These are phyloP conservation scores for Priceomyces castillae DNA, from an alignment of 805 yeast species.

Conservation along the genomic window DNA sequence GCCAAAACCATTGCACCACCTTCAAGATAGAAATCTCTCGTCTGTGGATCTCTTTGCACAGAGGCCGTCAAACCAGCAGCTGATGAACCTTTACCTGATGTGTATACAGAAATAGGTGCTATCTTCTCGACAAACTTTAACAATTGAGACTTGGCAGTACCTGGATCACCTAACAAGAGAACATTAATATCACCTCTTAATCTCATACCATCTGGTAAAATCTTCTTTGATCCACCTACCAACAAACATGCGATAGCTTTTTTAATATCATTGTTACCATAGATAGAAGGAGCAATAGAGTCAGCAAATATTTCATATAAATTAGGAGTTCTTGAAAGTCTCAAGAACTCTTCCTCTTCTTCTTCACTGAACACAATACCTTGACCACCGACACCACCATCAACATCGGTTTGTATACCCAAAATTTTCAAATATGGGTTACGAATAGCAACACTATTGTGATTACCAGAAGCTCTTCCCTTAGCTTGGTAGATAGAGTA, in stretches of 20 bases:
- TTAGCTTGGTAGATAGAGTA: conserved; percentile 82
- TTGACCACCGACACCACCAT: conserved; percentile 59
- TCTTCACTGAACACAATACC: conserved; percentile 73
- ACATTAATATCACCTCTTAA: conserved; percentile 97
- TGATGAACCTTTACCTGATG: conserved; percentile 98
- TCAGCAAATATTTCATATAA: conserved; percentile 80
- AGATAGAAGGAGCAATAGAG: conserved; percentile 95
- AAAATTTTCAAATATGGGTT: conserved; percentile 86
- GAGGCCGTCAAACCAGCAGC: conserved; percentile 99
- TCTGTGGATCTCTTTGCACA: conserved; percentile 85
- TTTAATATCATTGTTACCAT: conserved; percentile 90
- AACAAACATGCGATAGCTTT: conserved; percentile 88
- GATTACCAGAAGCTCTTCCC: conserved; percentile 48
- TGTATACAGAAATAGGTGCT: conserved; percentile 90
- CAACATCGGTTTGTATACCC: conserved; percentile 84
- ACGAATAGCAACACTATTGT: conserved; percentile 79
- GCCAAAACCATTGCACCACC: conserved; percentile 99
- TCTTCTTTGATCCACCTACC: conserved; percentile 91
- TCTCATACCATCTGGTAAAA: conserved; percentile 94
- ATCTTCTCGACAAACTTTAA: conserved; percentile 93
- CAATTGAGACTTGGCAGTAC: conserved; percentile 97
- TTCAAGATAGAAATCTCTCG: conserved; percentile 91
- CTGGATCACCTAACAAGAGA: conserved; percentile 93
- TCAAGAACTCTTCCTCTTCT: conserved; percentile 88
- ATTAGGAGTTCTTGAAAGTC: conserved; percentile 77